Conservation (phyloP, 2,329 filamentous ascomycete genomes). For the Clonostachys chloroleuca region DNA sequence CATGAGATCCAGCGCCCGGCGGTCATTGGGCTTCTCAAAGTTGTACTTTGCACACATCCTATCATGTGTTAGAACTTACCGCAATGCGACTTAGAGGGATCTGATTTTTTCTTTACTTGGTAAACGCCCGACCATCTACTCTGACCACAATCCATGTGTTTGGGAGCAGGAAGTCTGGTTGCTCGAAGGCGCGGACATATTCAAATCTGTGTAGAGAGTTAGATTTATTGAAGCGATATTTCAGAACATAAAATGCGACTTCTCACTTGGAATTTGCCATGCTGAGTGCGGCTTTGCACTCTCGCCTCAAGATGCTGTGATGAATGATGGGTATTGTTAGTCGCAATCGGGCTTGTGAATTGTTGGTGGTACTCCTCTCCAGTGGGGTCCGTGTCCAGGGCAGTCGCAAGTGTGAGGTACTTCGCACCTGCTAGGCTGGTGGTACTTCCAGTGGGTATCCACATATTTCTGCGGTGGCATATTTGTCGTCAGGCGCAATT, state of each 20-base stretch:
- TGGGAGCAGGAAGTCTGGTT: constrained; percentile 71
- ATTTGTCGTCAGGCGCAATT: too few relatives aligned
- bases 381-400: too few relatives aligned
- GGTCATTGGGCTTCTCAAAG: constrained; percentile 92
- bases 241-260: constrained; percentile 5
- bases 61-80: not conserved
- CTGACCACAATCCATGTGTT: constrained; percentile 96
- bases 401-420: too few relatives aligned
- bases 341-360: too few relatives aligned
- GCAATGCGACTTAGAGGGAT: not conserved
- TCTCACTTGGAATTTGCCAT: constrained; percentile 55
- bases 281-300: not conserved
- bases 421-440: too few relatives aligned
- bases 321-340: too few relatives aligned
- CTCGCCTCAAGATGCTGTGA: too few relatives aligned
- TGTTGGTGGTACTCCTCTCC: too few relatives aligned
- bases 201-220: constrained; percentile 61
- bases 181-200: constrained; percentile 90
- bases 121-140: constrained; percentile 91
- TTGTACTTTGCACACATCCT: constrained; percentile 79
- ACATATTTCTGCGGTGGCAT: too few relatives aligned
- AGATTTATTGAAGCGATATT: too few relatives aligned
- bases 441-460: too few relatives aligned
- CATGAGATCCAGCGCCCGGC: constrained; percentile 85
- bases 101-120: constrained; percentile 58